These are phyloP conservation scores for Malassezia slooffiae DNA, from an alignment of 1,284 basidiomycete species.

Conservation along the genomic window DNA sequence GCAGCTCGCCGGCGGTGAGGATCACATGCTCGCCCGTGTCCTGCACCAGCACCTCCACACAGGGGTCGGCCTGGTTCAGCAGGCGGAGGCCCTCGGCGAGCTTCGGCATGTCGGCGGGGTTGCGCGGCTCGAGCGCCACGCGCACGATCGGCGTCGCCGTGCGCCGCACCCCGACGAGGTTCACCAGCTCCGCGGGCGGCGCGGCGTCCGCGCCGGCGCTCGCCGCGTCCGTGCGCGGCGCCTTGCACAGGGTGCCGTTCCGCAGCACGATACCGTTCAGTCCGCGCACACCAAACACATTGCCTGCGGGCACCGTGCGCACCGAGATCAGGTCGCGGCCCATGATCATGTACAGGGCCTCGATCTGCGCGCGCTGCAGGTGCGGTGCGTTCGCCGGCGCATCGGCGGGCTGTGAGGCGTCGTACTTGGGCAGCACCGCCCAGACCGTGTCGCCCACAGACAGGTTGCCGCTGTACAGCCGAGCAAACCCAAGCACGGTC, in stretches of 20 bases:
- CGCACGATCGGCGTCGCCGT: conserved; percentile 71
- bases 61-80: conserved; percentile 89
- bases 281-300: conserved; percentile 86
- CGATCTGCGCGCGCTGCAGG: conserved; percentile 57
- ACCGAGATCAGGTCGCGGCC: conserved; percentile 81
- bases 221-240: too few relatives aligned
- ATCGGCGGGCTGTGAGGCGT: conserved; percentile 56
- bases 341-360: conserved; percentile 93
- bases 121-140: conserved; percentile 79
- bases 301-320: conserved; percentile 75
- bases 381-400: conserved; percentile 58
- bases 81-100: conserved; percentile 76
- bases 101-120: conserved; percentile 79
- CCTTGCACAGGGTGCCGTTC: conserved; percentile 62
- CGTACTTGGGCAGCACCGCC: conserved; percentile 81
- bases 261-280: conserved; percentile 80
- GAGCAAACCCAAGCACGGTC: conserved; percentile 63
- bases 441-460: conserved; percentile 56
- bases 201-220: not conserved
- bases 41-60: conserved; percentile 92
- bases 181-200: conserved; percentile 21
- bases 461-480: conserved; percentile 82
- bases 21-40: conserved; percentile 97
- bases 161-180: conserved; percentile 38
- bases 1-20: conserved; percentile 86